Evolutionary conservation across 495 filamentous ascomycete species (phyloP).

Genomic region (Penicillium pancosmium): DNA sequence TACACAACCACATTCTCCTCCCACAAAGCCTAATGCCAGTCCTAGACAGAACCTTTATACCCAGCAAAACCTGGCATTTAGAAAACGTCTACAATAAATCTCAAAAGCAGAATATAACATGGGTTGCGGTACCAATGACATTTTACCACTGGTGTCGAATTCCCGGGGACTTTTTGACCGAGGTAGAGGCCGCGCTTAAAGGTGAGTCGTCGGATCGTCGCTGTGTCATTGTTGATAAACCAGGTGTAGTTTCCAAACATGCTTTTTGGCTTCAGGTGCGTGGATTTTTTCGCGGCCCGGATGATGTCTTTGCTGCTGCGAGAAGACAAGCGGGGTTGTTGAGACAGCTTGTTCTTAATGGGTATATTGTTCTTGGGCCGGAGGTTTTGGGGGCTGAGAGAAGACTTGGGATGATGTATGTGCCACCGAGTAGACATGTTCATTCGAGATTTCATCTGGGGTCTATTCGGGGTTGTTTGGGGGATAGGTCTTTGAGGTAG

Average conservation of each 20-base stretch:
- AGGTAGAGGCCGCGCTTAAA: background rate
- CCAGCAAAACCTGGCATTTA: background rate
- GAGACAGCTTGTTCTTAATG: slow-evolving; percentile 4
- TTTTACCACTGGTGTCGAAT: background rate
- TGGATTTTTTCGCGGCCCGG: background rate
- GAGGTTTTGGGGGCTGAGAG: slow-evolving; percentile 6
- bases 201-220: background rate
- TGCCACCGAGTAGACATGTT: background rate
- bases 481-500: too few species aligned
- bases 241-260: background rate
- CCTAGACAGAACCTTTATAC: background rate
- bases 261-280: slow-evolving; percentile 2
- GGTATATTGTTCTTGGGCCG: slow-evolving; percentile 8
- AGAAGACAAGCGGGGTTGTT: background rate
- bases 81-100: background rate
- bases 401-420: background rate
- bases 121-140: background rate
- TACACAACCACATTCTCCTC: background rate
- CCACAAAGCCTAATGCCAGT: slow-evolving; percentile 2
- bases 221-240: background rate
- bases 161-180: background rate
- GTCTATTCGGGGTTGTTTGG: background rate
- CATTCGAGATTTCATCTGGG: background rate
- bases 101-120: background rate
- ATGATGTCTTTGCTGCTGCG: slow-evolving; percentile 1